Evolutionary conservation across 352 stramenopile genomes (phyloP), one percentile per base, ranked within the genome.

Genomic region (Phytophthora pisi): DNA sequence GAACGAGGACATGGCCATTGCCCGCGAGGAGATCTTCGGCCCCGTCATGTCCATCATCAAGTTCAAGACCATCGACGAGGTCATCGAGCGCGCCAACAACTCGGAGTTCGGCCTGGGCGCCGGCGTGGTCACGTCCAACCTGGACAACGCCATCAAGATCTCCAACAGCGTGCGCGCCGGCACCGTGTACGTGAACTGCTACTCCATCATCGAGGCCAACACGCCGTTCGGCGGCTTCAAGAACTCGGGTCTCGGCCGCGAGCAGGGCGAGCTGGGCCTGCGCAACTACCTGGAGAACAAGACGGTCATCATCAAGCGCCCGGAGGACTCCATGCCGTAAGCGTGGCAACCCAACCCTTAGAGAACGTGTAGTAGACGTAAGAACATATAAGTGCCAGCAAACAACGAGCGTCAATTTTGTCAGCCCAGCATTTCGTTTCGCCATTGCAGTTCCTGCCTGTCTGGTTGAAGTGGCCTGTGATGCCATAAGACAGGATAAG

Each of bases 171-270:
- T 99, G 16, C 86, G 97, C 53, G 79, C 82, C 55, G 95, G 95
- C 43, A 97, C 97, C n/a, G 90, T 98, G 20, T 97, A 95, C 66
- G 84, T 98, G 7, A 99, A 98, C 79, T 97, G 84, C 72, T 98
- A 98, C 77, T 74, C 96, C 43, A 62, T 96, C 11, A 95, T 96
- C 28, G 92, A 96, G 57, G 70, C 75, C 18, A 84, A 88, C 64
- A 93, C 96, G 60, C 82, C 85, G 16, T 96, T 95, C 57, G 89
- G 89, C 38, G 89, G 89, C 56, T 93, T 85, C 70, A 94, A 95
- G 82, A 81, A 93, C 68, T 93, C 82, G 38, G 89, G 89, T 30
- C 64, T 93, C 36, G 89, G 88, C 54, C 84, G 89, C 23, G 86
- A 96, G 68, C 76, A 85, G 47, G 88, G 88, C 40, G 73, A 94